A percentile compares a stretch with the other conserved stretches of the same genome.
Evolutionary conservation across 2,329 filamentous ascomycete species (phyloP).

Genomic region (Ascochyta lentis): DNA sequence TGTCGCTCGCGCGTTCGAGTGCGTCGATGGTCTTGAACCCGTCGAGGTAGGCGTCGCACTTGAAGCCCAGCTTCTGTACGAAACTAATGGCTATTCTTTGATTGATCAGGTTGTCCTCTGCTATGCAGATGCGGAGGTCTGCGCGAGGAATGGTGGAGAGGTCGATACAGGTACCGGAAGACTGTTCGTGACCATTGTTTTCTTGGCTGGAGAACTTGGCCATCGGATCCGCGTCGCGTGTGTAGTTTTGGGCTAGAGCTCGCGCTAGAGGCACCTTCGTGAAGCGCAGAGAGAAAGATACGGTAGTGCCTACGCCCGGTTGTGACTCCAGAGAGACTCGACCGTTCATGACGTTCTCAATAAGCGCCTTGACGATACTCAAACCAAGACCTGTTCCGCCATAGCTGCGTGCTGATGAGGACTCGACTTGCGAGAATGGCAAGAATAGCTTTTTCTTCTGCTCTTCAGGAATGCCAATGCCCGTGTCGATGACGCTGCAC

Average conservation of each 20-base stretch:
- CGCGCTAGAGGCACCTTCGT: slow-evolving; percentile 75
- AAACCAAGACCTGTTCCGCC: slow-evolving; percentile 89
- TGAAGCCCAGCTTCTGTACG: slow-evolving; percentile 82
- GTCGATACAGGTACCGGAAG: slow-evolving; percentile 45
- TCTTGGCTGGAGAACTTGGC: slow-evolving; percentile 61
- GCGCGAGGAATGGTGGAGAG: slow-evolving; percentile 77
- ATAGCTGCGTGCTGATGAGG: slow-evolving; percentile 87
- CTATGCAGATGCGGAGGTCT: slow-evolving; percentile 86
- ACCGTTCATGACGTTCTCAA: slow-evolving; percentile 90
- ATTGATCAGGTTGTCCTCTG: slow-evolving; percentile 94
- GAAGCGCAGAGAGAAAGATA: slow-evolving; percentile 84
- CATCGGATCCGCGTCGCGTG: slow-evolving; percentile 60
- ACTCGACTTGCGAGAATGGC: slow-evolving; percentile 91
- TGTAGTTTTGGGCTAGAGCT: slow-evolving; percentile 52
- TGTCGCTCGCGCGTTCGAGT: slow-evolving; percentile 72
- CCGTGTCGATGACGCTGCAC: slow-evolving; percentile 87
- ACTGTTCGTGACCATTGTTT: slow-evolving; percentile 52
- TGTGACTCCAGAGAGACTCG: slow-evolving; percentile 81
- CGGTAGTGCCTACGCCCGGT: slow-evolving; percentile 72
- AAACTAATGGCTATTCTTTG: slow-evolving; percentile 94
- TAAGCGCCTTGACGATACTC: slow-evolving; percentile 92
- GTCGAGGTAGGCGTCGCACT: slow-evolving; percentile 88
- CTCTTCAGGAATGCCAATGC: slow-evolving; percentile 86
- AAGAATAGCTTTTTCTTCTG: slow-evolving; percentile 86
- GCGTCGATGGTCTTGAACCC: slow-evolving; percentile 88